Evolutionary conservation across 2,329 filamentous ascomycete species (phyloP).

Genomic region (Talaromyces rugulosus): DNA sequence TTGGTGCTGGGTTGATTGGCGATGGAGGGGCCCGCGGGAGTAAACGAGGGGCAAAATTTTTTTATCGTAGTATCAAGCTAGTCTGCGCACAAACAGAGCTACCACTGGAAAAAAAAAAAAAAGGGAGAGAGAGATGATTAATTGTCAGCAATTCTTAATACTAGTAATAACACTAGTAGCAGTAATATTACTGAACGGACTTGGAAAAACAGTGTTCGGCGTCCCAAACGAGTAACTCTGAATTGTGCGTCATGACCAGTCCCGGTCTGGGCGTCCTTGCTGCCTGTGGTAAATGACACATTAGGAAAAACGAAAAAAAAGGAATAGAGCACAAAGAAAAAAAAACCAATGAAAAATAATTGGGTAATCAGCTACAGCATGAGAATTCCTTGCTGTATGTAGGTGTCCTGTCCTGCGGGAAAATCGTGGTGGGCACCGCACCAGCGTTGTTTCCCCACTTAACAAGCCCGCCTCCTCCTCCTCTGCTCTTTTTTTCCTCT

Average conservation of each 20-base stretch:
- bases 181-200: neutral
- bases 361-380: neutral
- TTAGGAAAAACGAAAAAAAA: neutral
- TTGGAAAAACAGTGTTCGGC: neutral
- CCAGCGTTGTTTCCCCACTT: constrained; percentile 20
- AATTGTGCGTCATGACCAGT: neutral
- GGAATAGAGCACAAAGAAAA: neutral
- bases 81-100: neutral
- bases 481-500: constrained; percentile 8
- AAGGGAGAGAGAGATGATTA: neutral
- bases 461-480: constrained; percentile 12
- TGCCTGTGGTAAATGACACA: neutral
- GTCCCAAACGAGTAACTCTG: neutral
- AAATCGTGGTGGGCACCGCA: neutral
- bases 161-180: neutral
- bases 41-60: constrained; percentile 11
- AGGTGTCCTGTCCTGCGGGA: neutral
- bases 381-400: neutral
- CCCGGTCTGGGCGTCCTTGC: neutral
- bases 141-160: neutral
- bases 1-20: constrained; percentile 2
- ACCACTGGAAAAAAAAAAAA: neutral
- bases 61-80: neutral
- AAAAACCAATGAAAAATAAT: neutral
- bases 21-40: constrained; percentile 7